phyloP scores from a whole-genome alignment of 805 yeast genomes.

The Metschnikowia dekortorum region DNA sequence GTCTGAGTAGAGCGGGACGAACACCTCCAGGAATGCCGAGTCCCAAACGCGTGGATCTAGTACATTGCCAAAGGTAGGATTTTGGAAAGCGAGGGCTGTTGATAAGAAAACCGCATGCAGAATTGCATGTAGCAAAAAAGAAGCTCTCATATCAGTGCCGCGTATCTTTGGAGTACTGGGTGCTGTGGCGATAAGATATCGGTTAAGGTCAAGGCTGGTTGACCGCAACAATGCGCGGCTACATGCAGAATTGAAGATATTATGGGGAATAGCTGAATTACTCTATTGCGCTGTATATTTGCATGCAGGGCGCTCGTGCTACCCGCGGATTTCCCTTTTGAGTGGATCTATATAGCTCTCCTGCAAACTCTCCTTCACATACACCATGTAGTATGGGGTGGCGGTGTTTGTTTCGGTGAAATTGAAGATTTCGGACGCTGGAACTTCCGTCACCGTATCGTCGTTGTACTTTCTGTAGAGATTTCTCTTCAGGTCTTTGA shows the following conservation, averaged over 20 bases:
- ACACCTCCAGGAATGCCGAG: slow-evolving; percentile 4
- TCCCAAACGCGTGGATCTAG: slow-evolving; percentile 4
- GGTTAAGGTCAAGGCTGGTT: background rate
- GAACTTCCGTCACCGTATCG: slow-evolving; percentile 85
- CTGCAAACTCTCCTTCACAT: slow-evolving; percentile 60
- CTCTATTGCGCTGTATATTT: background rate
- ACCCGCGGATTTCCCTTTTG: slow-evolving; percentile 37
- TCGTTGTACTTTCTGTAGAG: slow-evolving; percentile 90
- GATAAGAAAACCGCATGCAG: background rate
- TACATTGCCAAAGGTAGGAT: background rate
- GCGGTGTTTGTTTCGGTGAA: slow-evolving; percentile 71
- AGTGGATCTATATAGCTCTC: slow-evolving; percentile 59
- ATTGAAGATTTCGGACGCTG: slow-evolving; percentile 60
- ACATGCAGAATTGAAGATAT: background rate
- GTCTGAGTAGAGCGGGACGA: slow-evolving; percentile 1
- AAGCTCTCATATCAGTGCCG: slow-evolving; percentile 1
- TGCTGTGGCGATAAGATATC: background rate
- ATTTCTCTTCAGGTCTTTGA: slow-evolving; percentile 63
- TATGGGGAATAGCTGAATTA: background rate
- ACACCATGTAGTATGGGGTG: slow-evolving; percentile 90
- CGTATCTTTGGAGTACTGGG: background rate
- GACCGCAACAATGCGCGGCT: slow-evolving; percentile 5
- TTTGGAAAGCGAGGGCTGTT: background rate
- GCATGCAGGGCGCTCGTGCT: background rate
- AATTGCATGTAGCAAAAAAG: background rate